Evolutionary conservation across 2,329 filamentous ascomycete genomes (phyloP), one percentile per base, ranked within the genome.

Genomic region (Tolypocladium inflatum): DNA sequence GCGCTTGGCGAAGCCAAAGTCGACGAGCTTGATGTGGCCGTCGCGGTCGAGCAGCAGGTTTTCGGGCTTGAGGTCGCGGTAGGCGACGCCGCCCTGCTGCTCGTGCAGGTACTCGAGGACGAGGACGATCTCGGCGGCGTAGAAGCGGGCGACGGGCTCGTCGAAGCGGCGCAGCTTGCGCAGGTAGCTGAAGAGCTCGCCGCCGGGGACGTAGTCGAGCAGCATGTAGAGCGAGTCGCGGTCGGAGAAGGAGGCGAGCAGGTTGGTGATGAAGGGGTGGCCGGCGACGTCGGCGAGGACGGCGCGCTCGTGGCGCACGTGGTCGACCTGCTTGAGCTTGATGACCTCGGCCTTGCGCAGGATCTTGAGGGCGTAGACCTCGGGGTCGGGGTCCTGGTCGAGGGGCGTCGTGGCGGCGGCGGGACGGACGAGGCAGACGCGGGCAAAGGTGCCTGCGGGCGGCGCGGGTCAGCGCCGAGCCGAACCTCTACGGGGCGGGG

Each of bases 1-100:
- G 62, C 88, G 84, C 78, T 93, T 93, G 51, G 89, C 89, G 68
- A 93, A 93, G 13, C 89, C 89, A 75, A 93, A 93, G 71, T 93
- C 89, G 5, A 93, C 89, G 54, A 93, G 78, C 72, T 90, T 91
- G 65, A 93, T 84, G 72, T 93, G 89, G 3, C 89, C 89, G 38
- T 90, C 81, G 53, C 80, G 83, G 68, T 93, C 89, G 33, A 93
- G 81, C 56, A 93, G 77, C 42, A 93, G 82, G 70, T 94, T 93
- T 73, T 93, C 89, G 1, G 89, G 89, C 71, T 93, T 93, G 64
- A 93, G 74, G 66, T 93, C 89, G 55, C 89, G 84, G 70, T 92
- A 93, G 53, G 90, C 90, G 38, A 94, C 82, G 51, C 83, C 87
- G 50, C 87, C 88, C 70, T 91, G 85, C 58, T 86, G 77, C 71